phyloP scores from a whole-genome alignment of 2,329 filamentous ascomycete genomes.

The Sordariomycetes sp. region DNA sequence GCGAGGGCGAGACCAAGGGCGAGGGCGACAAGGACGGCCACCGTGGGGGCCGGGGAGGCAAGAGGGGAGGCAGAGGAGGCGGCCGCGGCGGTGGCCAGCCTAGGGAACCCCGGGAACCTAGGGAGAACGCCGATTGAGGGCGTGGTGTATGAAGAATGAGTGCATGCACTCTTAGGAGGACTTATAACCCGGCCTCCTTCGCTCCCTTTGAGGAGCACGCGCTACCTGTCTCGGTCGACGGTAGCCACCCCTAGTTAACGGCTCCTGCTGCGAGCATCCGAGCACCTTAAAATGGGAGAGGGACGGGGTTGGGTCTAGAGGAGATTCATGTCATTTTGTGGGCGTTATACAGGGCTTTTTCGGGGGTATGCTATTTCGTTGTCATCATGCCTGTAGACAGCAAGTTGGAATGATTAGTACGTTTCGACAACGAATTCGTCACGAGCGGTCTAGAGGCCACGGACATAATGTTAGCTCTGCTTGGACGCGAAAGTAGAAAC shows the following conservation, averaged over 20 bases:
- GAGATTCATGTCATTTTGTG: constrained; percentile 5
- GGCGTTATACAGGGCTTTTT: constrained; percentile 4
- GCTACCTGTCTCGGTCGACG: not conserved
- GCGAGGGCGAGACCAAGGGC: constrained; percentile 32
- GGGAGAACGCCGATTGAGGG: constrained; percentile 8
- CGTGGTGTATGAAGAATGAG: not conserved
- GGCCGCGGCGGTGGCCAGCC: constrained; percentile 27
- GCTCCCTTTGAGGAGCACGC: not conserved
- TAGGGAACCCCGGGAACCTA: constrained; percentile 25
- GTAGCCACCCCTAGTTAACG: not conserved
- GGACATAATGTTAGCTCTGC: not conserved
- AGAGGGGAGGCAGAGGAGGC: constrained; percentile 37
- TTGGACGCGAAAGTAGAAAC: not conserved
- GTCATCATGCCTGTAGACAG: not conserved
- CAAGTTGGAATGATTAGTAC: not conserved
- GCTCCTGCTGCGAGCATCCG: not conserved
- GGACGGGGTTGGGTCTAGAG: not conserved
- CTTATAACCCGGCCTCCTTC: not conserved
- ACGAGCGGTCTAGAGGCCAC: not conserved
- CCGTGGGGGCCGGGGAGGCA: constrained; percentile 26
- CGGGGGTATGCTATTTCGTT: not conserved
- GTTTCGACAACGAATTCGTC: not conserved
- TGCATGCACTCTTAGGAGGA: not conserved
- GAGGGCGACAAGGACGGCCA: constrained; percentile 27
- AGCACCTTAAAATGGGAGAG: not conserved